Conservation (phyloP, 176 grass and related monocot genomes). For the Urochloa ruziziensis region DNA sequence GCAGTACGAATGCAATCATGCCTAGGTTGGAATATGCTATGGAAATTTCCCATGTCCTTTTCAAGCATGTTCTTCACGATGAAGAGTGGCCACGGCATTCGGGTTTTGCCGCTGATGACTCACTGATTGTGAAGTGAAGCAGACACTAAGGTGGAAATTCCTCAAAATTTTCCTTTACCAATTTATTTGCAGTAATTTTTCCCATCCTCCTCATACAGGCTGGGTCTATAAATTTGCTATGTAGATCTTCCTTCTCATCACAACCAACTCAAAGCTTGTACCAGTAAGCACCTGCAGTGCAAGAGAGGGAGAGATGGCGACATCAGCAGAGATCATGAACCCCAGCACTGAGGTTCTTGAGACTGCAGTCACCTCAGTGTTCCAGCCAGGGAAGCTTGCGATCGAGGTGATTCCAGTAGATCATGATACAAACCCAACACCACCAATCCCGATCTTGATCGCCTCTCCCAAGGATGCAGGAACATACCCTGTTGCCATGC, state of each 20-base stretch:
- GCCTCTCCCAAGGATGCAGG: slow-evolving; percentile 40
- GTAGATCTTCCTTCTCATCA: background rate
- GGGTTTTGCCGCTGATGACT: background rate
- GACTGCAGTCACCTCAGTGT: slow-evolving; percentile 24
- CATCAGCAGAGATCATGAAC: background rate
- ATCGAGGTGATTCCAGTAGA: slow-evolving; percentile 25
- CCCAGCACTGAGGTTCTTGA: background rate
- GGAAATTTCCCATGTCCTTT: background rate
- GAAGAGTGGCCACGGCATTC: background rate
- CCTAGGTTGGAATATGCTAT: background rate
- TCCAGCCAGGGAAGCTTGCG: slow-evolving; percentile 11
- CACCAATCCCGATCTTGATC: slow-evolving; percentile 39
- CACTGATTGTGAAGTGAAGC: background rate
- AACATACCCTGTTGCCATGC: slow-evolving; percentile 40
- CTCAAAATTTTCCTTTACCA: background rate
- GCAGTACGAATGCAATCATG: background rate
- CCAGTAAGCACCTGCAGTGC: background rate
- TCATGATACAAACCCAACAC: background rate
- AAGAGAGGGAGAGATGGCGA: slow-evolving; percentile 4
- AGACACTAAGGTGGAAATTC: background rate
- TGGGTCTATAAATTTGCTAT: slow-evolving; percentile 11
- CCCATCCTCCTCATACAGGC: background rate
- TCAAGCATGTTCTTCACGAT: background rate
- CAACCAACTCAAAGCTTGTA: background rate
- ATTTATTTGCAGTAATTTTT: background rate